phyloP scores from a whole-genome alignment of 2,329 filamentous ascomycete genomes.

The Colletotrichum cereale region DNA sequence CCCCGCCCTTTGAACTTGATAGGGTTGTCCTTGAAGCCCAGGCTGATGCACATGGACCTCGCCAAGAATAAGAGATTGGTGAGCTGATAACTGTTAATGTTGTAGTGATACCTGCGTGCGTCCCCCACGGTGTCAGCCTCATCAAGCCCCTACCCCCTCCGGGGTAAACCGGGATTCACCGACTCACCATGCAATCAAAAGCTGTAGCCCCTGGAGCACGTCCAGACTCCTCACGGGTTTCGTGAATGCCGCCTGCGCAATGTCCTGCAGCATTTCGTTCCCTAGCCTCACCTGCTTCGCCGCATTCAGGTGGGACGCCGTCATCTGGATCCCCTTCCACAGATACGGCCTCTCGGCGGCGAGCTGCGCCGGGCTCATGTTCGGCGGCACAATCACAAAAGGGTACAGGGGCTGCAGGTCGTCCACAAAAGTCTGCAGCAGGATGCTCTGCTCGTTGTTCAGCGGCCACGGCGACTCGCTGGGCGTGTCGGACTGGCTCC shows the following conservation, averaged over 20 bases:
- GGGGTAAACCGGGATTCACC: neutral
- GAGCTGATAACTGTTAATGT: constrained; percentile 62
- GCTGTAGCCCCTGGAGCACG: constrained; percentile 59
- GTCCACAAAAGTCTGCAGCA: constrained; percentile 54
- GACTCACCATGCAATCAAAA: constrained; percentile 60
- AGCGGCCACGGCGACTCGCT: constrained; percentile 56
- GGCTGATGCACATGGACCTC: constrained; percentile 58
- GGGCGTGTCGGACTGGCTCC: constrained; percentile 26
- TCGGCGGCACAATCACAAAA: constrained; percentile 57
- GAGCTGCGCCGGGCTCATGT: constrained; percentile 53
- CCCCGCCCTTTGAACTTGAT: constrained; percentile 30
- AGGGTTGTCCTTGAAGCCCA: constrained; percentile 53
- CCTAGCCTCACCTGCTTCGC: constrained; percentile 58
- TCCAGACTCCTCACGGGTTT: constrained; percentile 60
- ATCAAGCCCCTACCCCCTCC: too few species aligned
- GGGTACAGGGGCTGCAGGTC: constrained; percentile 56
- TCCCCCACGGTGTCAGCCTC: neutral
- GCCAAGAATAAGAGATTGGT: constrained; percentile 63
- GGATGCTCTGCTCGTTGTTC: constrained; percentile 53
- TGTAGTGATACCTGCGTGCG: constrained; percentile 59
- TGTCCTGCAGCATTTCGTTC: constrained; percentile 57
- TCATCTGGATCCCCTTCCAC: constrained; percentile 65
- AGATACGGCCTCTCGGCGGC: constrained; percentile 56
- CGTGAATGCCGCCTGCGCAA: constrained; percentile 55
- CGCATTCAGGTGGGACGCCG: constrained; percentile 57